phyloP scores from a whole-genome alignment of 768 basidiomycete species.

The Boletellus ananiceps region DNA sequence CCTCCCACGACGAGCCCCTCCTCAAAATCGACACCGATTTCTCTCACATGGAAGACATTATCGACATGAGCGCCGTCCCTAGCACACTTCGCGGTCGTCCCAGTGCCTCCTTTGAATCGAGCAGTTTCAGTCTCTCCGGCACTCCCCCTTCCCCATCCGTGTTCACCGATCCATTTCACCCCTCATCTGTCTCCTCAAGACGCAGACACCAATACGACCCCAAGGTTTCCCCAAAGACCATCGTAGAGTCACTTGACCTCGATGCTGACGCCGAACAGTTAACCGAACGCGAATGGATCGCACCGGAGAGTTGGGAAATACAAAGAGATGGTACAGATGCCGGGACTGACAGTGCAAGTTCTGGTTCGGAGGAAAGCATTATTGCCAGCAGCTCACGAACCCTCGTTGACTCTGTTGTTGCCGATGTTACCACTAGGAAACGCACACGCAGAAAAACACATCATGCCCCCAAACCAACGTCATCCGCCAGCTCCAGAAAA shows the following conservation, averaged over 20 bases:
- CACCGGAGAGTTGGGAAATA: conserved; percentile 78
- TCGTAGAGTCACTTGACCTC: conserved; percentile 8
- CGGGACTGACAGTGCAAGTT: conserved; percentile 35
- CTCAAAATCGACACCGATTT: conserved; percentile 26
- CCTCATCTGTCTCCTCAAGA: conserved; percentile 15
- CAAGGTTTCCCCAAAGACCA: conserved; percentile 53
- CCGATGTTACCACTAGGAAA: conserved; percentile 15
- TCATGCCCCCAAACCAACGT: conserved; percentile 13
- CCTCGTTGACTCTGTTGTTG: conserved; percentile 12
- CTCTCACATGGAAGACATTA: conserved; percentile 77
- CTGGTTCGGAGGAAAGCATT: conserved; percentile 36
- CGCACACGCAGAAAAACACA: conserved; percentile 25
- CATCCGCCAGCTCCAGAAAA: conserved; percentile 17
- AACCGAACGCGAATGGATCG: conserved; percentile 47
- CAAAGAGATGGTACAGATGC: conserved; percentile 42
- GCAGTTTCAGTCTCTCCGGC: conserved; percentile 35
- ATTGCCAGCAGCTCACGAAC: conserved; percentile 15
- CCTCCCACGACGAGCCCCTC: conserved; percentile 27
- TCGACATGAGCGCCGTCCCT: conserved; percentile 38
- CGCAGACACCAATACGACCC: conserved; percentile 28
- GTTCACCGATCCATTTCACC: conserved; percentile 37
- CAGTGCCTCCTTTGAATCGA: conserved; percentile 22
- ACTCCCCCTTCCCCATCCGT: conserved; percentile 38
- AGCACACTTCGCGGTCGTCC: conserved; percentile 13
- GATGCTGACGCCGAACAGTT: conserved; percentile 7